These are phyloP conservation scores for Elongisporangium anandrum DNA, from an alignment of 352 stramenopile species.

Conservation along the genomic window DNA sequence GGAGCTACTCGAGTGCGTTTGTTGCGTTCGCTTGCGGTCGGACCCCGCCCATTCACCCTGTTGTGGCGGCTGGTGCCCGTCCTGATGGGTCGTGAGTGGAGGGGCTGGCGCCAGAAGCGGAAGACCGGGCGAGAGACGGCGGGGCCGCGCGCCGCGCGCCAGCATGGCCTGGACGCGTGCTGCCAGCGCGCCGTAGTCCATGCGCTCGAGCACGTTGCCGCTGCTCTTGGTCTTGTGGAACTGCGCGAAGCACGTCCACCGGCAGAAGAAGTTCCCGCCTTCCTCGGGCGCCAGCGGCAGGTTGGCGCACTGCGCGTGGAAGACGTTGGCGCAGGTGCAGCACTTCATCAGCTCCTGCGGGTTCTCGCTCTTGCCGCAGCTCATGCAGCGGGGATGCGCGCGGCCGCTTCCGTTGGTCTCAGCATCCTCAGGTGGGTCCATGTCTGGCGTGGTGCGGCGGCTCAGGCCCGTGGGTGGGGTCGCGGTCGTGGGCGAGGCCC, in stretches of 20 bases:
- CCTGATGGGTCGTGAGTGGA: slow-evolving; percentile 15
- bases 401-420: not conserved
- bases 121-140: not conserved
- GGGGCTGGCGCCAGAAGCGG: not conserved
- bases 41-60: slow-evolving; percentile 11
- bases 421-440: not conserved
- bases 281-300: slow-evolving; percentile 58
- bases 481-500: not conserved
- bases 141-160: slow-evolving; percentile 11
- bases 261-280: slow-evolving; percentile 54
- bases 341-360: slow-evolving; percentile 42
- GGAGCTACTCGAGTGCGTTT: slow-evolving; percentile 13
- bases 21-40: slow-evolving; percentile 21
- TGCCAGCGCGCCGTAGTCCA: slow-evolving; percentile 37
- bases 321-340: slow-evolving; percentile 39
- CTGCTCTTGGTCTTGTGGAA: slow-evolving; percentile 29
- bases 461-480: not conserved
- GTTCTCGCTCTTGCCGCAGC: slow-evolving; percentile 4
- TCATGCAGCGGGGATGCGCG: slow-evolving; percentile 7
- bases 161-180: slow-evolving; percentile 44
- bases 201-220: not conserved
- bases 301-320: slow-evolving; percentile 65
- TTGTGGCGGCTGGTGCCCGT: slow-evolving; percentile 13
- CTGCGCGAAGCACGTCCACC: slow-evolving; percentile 53
- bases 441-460: not conserved